Base-by-base conservation (phyloP, 1,284 basidiomycete species). In the Caloboletus firmus region DNA sequence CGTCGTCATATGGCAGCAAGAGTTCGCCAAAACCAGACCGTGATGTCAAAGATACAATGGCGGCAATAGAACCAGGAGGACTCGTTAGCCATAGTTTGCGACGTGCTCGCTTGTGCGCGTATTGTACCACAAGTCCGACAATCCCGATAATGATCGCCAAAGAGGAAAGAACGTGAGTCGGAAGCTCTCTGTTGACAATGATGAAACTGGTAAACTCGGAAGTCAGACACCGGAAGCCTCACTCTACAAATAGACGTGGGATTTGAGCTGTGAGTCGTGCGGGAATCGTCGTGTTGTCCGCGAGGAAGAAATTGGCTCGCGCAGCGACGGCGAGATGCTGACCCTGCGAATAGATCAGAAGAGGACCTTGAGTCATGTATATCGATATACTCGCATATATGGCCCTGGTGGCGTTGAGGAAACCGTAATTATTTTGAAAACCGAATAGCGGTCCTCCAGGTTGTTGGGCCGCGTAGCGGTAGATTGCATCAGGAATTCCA, bases 21-120 rank as follows among this genome's bases (percentile, higher is more conserved):
- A 84, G 72, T 42, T 82, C 75, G 28, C 83, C 85, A 55, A 84
- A 85, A 28, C 84, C 84, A 32, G 82, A 84, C 28, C 76, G 80
- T 1, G 81, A 72, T 0, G 85, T 84, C 53, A 84, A 72, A 3
- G 84, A 76, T 8, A 80, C 71, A 30, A 78, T 72, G 7, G 78
- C 70, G 5, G 78, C 85, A 43, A 87, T 82, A 34, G 76, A 79
- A n/a, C 85, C 84, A 0, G 85, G 85, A 8, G 76, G 72, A 22
- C 78, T 71, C 3, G 82, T 74, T 13, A 88, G 70, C 62, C 77
- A 77, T n/a, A 87, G 65, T 24, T 71, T 67, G 42, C 76, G 74
- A 34, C 84, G 76, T 52, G 77, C 68, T 30, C 70, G 73, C 35
- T 72, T 70, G 64, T 83, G 79, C 18, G 76, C 48, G 52, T 79